Evolutionary conservation across 1,284 basidiomycete genomes (phyloP), one percentile per base, ranked within the genome.

Genomic region (Phellopilus nigrolimitatus): DNA sequence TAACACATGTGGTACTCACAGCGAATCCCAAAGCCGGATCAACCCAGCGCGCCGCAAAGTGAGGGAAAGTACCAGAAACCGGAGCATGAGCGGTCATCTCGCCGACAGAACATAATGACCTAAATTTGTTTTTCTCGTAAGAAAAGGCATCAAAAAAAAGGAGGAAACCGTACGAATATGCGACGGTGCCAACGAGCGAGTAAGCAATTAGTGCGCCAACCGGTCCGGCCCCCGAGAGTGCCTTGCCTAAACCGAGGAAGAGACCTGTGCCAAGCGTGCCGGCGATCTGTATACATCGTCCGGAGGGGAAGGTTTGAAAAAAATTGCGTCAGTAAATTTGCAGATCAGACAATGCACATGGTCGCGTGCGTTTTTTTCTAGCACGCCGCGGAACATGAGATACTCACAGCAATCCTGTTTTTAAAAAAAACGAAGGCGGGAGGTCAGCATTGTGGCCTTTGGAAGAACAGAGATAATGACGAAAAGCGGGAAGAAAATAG

Each of bases 201-300:
- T 83, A 86, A 7, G 79, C 80, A 40, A 85, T 68, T 51, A 83
- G 70, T 30, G 81, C 80, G 52, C 78, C 84, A 39, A 76, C 65
- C 38, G 79, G 84, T 12, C 84, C 83, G 49, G 78, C 77, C 10
- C 61, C 65, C 10, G 64, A 60, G 12, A 86, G 69, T 3, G 82
- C 74, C 48, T 74, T 69, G 17, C 90, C 91, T 10, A 85, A 83
- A 56, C 88, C 88, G 37, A 93, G 73, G 72, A 94, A 93, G 17
- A 91, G 73, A 63, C 88, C 88, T 1, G 87, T 90, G 38, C 84
- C 84, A 54, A 87, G 78, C 27, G 81, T 84, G 31, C 84, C 84
- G 50, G 82, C 82, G 61, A 84, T 82, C 81, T 84, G 59, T 21
- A 47, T n/a, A 12, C 34, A 10, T n/a, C n/a, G n/a, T n/a, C n/a